Evolutionary conservation across 2,329 filamentous ascomycete genomes (phyloP).

Genomic region (Hawksworthiomyces lignivorus): DNA sequence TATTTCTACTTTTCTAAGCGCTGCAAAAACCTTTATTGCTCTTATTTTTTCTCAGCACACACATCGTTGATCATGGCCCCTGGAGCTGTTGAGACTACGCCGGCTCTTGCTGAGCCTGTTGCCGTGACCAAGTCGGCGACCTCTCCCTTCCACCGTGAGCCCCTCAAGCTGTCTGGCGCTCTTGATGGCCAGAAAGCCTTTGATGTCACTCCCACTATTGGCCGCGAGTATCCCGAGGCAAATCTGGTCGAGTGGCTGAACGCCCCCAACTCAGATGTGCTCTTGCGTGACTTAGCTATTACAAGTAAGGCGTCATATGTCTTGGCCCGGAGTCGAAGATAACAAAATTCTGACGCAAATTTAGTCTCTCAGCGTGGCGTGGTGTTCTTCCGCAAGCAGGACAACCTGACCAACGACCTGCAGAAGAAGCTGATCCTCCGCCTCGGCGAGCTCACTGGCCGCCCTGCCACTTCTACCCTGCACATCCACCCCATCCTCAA

Average conservation of each 20-base stretch:
- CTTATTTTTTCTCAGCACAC: too few relatives aligned
- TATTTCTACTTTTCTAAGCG: too few relatives aligned
- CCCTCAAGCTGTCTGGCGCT: conserved; percentile 41
- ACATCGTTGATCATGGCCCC: conserved; percentile 16
- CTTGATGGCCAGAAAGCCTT: conserved; percentile 46
- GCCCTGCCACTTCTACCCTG: conserved; percentile 47
- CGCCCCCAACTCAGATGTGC: conserved; percentile 53
- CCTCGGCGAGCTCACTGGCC: conserved; percentile 52
- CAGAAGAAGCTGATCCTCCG: conserved; percentile 53
- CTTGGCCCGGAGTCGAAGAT: too few relatives aligned
- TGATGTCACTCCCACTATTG: conserved; percentile 55
- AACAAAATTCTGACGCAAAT: too few relatives aligned
- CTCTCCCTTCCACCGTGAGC: conserved; percentile 20
- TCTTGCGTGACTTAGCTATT: conserved; percentile 59
- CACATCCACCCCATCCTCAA: conserved; percentile 56
- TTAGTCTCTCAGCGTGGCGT: conserved; percentile 55
- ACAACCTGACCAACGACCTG: conserved; percentile 47
- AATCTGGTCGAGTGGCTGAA: conserved; percentile 54
- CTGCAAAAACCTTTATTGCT: too few relatives aligned
- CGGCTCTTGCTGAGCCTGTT: conserved; percentile 1
- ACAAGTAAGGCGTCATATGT: conserved; percentile 44
- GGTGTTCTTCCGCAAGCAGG: conserved; percentile 56
- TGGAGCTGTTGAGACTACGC: conserved; percentile 16
- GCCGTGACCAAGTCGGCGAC: conserved; percentile 10
- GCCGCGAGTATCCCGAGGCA: conserved; percentile 51